Evolutionary conservation across 2,329 filamentous ascomycete species (phyloP).

Genomic region (Paraconiothyrium sp.): DNA sequence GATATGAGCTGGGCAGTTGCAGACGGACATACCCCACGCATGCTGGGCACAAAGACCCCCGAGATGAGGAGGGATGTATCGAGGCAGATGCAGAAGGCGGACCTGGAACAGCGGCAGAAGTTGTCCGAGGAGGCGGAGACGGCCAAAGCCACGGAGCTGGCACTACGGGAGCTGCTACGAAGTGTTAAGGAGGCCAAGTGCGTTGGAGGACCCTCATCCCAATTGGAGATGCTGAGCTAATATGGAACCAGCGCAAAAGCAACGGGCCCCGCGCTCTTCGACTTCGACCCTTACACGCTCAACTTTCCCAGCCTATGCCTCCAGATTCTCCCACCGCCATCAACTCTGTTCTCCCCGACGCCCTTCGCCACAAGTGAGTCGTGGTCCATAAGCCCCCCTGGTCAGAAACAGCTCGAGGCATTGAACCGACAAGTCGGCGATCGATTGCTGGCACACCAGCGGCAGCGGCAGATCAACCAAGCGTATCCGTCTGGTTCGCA

Average conservation of each 20-base stretch:
- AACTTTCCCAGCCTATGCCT: conserved; percentile 88
- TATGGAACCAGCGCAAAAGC: conserved; percentile 52
- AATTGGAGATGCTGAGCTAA: not conserved
- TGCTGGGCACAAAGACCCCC: conserved; percentile 57
- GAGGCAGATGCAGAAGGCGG: conserved; percentile 60
- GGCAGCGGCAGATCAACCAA: conserved; percentile 47
- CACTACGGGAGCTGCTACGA: conserved; percentile 81
- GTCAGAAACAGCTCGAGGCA: conserved; percentile 76
- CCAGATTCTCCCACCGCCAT: conserved; percentile 80
- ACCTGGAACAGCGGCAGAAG: conserved; percentile 71
- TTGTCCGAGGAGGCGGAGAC: conserved; percentile 77
- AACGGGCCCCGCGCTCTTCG: conserved; percentile 63
- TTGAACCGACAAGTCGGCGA: conserved; percentile 73
- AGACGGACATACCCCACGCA: conserved; percentile 69
- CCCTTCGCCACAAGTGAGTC: conserved; percentile 81
- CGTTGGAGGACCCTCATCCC: conserved; percentile 12
- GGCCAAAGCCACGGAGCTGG: conserved; percentile 84
- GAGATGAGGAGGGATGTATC: conserved; percentile 48
- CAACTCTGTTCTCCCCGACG: conserved; percentile 82
- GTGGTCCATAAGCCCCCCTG: conserved; percentile 82
- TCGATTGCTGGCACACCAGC: conserved; percentile 62
- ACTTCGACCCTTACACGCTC: conserved; percentile 85
- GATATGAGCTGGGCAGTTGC: conserved; percentile 81
- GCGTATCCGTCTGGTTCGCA: conserved; percentile 39
- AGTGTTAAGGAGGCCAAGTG: conserved; percentile 86